phyloP scores from a whole-genome alignment of 2,329 filamentous ascomycete species.

The Fusarium fujikuroi region DNA sequence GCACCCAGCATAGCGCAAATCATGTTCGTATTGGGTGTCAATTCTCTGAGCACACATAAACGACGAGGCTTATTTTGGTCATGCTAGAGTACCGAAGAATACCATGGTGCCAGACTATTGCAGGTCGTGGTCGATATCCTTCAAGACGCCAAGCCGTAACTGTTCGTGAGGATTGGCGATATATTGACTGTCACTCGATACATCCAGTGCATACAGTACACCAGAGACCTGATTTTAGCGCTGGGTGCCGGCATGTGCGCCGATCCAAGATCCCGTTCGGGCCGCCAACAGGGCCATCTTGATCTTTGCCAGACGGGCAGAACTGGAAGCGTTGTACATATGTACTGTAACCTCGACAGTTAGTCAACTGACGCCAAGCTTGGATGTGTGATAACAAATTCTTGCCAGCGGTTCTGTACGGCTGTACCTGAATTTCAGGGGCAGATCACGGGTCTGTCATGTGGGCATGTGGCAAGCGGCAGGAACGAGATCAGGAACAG shows the following conservation, averaged over 20 bases:
- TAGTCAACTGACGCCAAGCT: not conserved
- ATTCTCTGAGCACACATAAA: constrained; percentile 5
- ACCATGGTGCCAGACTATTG: not conserved
- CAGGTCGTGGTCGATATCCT: not conserved
- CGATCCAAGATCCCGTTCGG: constrained; percentile 44
- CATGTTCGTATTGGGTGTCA: constrained; percentile 1
- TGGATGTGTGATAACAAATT: not conserved
- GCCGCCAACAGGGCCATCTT: constrained; percentile 35
- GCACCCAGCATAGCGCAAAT: not conserved
- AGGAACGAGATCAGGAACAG: constrained; percentile 39
- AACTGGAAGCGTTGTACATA: not conserved
- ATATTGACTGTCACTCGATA: not conserved
- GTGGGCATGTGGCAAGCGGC: constrained; percentile 27
- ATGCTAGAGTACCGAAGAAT: not conserved
- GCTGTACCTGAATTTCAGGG: constrained; percentile 14
- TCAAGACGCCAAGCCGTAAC: not conserved
- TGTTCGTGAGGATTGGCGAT: constrained; percentile 1
- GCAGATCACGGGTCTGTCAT: constrained; percentile 16
- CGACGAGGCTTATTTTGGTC: constrained; percentile 5
- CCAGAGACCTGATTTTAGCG: constrained; percentile 29
- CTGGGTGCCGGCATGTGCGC: constrained; percentile 35
- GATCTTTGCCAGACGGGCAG: not conserved
- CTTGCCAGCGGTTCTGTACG: not conserved
- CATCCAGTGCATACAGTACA: not conserved
- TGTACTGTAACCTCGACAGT: not conserved